Percentiles rank a stretch among this genome's conserved stretches.
Evolutionary conservation across 805 yeast species (phyloP).

Genomic region (Schwanniomyces polymorphus): DNA sequence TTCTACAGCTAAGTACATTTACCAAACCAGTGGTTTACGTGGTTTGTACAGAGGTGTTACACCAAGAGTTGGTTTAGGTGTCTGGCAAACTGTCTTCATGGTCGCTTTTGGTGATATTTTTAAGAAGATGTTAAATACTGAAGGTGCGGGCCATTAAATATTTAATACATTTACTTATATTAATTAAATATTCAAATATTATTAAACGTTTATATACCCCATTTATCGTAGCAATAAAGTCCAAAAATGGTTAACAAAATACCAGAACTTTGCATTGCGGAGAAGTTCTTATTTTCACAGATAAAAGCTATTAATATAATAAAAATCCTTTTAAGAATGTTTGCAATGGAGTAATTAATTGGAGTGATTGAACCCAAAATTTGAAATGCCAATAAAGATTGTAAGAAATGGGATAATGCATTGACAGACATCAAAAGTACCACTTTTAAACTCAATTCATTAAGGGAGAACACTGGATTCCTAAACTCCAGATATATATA

Average conservation of each 20-base stretch:
- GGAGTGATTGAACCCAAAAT: constrained; percentile 72
- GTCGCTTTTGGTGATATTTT: constrained; percentile 93
- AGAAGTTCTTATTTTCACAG: constrained; percentile 45
- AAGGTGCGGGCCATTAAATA: constrained; percentile 36
- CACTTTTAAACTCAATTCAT: constrained; percentile 31
- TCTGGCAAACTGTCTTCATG: constrained; percentile 99
- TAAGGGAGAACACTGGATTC: constrained; percentile 25
- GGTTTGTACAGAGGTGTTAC: constrained; percentile 96
- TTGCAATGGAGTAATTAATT: constrained; percentile 77
- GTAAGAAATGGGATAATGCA: constrained; percentile 69
- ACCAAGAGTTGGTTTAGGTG: constrained; percentile 94
- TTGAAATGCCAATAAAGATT: constrained; percentile 74
- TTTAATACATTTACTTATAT: constrained; percentile 1
- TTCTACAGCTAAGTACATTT: constrained; percentile 79
- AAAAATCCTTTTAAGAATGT: constrained; percentile 70
- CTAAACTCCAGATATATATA: constrained; percentile 57
- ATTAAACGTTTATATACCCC: constrained; percentile 25
- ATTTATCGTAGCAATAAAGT: constrained; percentile 42
- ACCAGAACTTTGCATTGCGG: constrained; percentile 34
- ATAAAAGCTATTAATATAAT: constrained; percentile 66
- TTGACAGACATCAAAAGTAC: constrained; percentile 51
- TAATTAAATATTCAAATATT: background rate
- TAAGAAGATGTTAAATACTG: constrained; percentile 41
- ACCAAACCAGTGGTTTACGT: constrained; percentile 75
- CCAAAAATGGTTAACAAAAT: constrained; percentile 38